phyloP scores from a whole-genome alignment of 176 grass and related monocot species.

The Ensete glaucum region DNA sequence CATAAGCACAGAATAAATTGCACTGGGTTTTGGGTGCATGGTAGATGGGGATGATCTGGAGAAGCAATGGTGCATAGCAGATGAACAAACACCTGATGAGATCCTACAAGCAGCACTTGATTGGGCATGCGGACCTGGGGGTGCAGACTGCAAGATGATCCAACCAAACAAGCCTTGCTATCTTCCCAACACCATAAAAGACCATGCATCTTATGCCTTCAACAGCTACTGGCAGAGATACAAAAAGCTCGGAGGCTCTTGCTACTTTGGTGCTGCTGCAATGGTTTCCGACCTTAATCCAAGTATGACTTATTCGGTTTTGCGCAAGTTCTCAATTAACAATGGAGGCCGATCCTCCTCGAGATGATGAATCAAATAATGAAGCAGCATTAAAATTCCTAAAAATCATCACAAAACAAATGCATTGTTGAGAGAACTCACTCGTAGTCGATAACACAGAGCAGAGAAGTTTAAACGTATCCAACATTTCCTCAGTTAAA shows the following conservation, averaged over 20 bases:
- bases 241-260: slow-evolving; percentile 57
- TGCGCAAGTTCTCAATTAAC: not conserved
- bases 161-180: slow-evolving; percentile 49
- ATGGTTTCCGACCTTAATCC: slow-evolving; percentile 44
- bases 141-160: slow-evolving; percentile 44
- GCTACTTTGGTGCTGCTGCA: slow-evolving; percentile 49
- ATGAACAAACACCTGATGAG: slow-evolving; percentile 51
- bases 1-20: too few species aligned
- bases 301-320: slow-evolving; percentile 27
- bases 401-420: not conserved
- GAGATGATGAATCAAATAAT: not conserved
- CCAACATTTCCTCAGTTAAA: not conserved
- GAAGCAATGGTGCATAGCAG: slow-evolving; percentile 32
- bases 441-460: not conserved
- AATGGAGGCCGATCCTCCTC: not conserved
- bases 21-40: too few species aligned
- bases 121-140: slow-evolving; percentile 6
- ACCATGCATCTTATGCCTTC: slow-evolving; percentile 17
- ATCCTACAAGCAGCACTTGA: slow-evolving; percentile 13
- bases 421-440: not conserved
- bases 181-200: slow-evolving; percentile 19
- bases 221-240: slow-evolving; percentile 69
- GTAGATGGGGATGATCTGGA: not conserved
- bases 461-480: not conserved
- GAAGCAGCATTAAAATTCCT: not conserved